phyloP scores from a whole-genome alignment of 2,329 filamentous ascomycete genomes.

The Ophiostoma montium region DNA sequence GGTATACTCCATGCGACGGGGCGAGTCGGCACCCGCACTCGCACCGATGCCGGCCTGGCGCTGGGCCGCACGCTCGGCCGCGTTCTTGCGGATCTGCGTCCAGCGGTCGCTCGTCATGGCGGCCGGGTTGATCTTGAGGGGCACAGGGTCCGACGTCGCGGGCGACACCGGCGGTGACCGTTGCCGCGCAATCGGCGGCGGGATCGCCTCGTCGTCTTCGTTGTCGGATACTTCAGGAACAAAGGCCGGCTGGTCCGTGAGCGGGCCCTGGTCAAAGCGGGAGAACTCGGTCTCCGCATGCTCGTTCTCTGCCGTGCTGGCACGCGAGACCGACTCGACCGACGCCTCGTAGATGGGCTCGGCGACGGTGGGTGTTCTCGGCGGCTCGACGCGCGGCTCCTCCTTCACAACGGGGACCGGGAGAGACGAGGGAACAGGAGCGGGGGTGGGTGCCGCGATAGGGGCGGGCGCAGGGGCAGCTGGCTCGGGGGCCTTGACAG shows the following conservation, averaged over 20 bases:
- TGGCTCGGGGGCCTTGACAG: conserved; percentile 12
- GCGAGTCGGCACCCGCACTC: too few species aligned
- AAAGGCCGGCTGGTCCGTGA: conserved; percentile 77
- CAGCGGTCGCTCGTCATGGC: conserved; percentile 56
- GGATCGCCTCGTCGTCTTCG: conserved; percentile 34
- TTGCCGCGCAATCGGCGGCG: conserved; percentile 37
- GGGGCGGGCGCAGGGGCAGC: conserved; percentile 16
- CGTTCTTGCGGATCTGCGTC: conserved; percentile 93
- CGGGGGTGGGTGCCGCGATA: conserved; percentile 11
- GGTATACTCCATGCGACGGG: conserved; percentile 39
- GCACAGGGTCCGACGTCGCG: conserved; percentile 7
- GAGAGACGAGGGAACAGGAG: not conserved
- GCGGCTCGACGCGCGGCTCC: conserved; percentile 13
- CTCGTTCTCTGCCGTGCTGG: conserved; percentile 43
- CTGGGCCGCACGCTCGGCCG: conserved; percentile 61
- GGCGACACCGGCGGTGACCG: conserved; percentile 12
- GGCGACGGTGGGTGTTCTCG: conserved; percentile 14
- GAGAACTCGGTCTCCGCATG: conserved; percentile 48
- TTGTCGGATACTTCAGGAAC: conserved; percentile 40
- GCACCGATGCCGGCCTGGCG: conserved; percentile 58
- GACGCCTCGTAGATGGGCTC: conserved; percentile 31
- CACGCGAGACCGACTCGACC: conserved; percentile 37
- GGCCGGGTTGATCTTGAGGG: conserved; percentile 16
- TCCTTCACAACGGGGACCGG: not conserved
- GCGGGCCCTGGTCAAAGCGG: conserved; percentile 76